These are phyloP conservation scores for Jamesozyma hellenica DNA, from an alignment of 805 yeast genomes.

Conservation along the genomic window DNA sequence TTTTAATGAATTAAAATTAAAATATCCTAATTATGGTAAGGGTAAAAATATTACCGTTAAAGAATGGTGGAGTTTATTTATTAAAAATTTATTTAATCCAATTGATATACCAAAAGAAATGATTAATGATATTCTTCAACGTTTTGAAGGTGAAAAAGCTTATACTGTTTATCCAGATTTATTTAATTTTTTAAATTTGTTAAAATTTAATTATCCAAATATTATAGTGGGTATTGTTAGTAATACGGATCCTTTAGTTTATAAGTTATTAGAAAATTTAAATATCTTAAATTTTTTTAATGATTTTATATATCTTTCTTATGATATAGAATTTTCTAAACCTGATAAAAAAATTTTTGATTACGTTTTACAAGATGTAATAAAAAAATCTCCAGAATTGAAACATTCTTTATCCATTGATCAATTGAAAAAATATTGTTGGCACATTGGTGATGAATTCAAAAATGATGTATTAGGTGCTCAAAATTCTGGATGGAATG, in stretches of 20 bases:
- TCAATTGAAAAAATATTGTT: slow-evolving; percentile 26
- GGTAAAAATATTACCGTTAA: slow-evolving; percentile 23
- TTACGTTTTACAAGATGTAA: slow-evolving; percentile 26
- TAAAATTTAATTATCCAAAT: slow-evolving; percentile 26
- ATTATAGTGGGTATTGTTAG: slow-evolving; percentile 39
- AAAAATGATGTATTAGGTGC: slow-evolving; percentile 47
- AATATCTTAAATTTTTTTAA: slow-evolving; percentile 35
- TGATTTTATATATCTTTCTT: slow-evolving; percentile 40
- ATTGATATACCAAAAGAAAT: slow-evolving; percentile 27
- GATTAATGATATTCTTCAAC: slow-evolving; percentile 36
- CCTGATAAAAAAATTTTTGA: slow-evolving; percentile 44
- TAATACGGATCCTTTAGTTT: slow-evolving; percentile 54
- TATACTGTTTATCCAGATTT: slow-evolving; percentile 49
- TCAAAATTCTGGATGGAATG: slow-evolving; percentile 49
- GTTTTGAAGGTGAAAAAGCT: slow-evolving; percentile 43
- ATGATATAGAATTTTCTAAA: slow-evolving; percentile 45
- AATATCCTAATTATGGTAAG: slow-evolving; percentile 60
- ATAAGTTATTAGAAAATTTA: slow-evolving; percentile 37
- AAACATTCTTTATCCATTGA: slow-evolving; percentile 7
- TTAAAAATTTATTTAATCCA: slow-evolving; percentile 36
- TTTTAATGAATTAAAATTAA: slow-evolving; percentile 30
- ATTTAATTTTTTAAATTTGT: slow-evolving; percentile 32
- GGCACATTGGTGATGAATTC: slow-evolving; percentile 64
- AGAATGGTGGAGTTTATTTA: slow-evolving; percentile 52
- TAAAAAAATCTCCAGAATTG: slow-evolving; percentile 14